A percentile compares a stretch with the other conserved stretches of the same genome.
These are phyloP conservation scores for Schrenkiella parvula DNA, from an alignment of 345 rosid species.

Conservation along the genomic window DNA sequence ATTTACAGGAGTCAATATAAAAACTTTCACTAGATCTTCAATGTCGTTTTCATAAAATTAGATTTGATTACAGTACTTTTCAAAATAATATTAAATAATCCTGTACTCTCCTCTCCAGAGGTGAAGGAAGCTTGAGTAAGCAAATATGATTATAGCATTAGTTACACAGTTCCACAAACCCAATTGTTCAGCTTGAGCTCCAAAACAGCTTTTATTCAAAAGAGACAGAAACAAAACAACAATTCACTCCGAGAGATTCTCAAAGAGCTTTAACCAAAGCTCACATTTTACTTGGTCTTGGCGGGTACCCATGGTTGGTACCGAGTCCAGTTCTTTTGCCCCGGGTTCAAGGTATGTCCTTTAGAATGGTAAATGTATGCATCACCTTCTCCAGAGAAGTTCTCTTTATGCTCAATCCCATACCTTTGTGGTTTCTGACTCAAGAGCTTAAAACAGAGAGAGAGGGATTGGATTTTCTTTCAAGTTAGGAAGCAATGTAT, in stretches of 20 bases:
- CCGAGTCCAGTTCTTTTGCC: slow-evolving; percentile 91
- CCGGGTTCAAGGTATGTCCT: slow-evolving; percentile 92
- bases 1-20: not conserved
- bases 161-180: not conserved
- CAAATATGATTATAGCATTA: not conserved
- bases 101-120: not conserved
- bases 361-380: slow-evolving; percentile 82
- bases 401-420: slow-evolving; percentile 82
- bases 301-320: slow-evolving; percentile 89
- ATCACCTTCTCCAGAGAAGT: slow-evolving; percentile 90
- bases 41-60: not conserved
- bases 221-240: slow-evolving; percentile 5
- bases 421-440: slow-evolving; percentile 89
- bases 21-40: not conserved
- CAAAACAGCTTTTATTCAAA: not conserved
- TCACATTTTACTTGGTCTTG: slow-evolving; percentile 43
- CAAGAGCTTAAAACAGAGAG: slow-evolving; percentile 56
- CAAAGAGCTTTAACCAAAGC: not conserved
- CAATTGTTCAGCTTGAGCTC: slow-evolving; percentile 18
- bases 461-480: not conserved
- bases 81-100: not conserved
- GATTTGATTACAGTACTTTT: not conserved
- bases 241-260: slow-evolving; percentile 13
- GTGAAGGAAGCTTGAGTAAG: not conserved
- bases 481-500: not conserved